A percentile compares a stretch with the other conserved stretches of the same genome.
Conservation (phyloP, 2,329 filamentous ascomycete species). For the Colletotrichum theobromicola region DNA sequence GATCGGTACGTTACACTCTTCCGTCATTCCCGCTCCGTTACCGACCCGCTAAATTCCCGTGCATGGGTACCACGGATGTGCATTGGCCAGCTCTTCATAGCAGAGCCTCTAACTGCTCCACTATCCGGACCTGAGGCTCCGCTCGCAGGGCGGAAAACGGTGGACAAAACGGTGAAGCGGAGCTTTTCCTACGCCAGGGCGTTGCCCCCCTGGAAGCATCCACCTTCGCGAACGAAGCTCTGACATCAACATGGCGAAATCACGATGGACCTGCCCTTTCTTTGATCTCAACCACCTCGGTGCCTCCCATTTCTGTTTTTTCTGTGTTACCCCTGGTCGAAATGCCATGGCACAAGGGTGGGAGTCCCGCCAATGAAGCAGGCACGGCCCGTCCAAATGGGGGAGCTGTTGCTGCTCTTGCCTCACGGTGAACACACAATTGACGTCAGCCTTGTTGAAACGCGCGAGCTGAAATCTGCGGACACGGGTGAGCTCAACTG, state of each 20-base stretch:
- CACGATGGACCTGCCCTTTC: neutral
- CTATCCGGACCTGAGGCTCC: slow-evolving; percentile 12
- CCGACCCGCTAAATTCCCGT: neutral
- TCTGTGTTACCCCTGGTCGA: neutral
- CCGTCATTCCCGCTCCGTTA: neutral
- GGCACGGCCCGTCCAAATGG: neutral
- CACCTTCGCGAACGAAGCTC: neutral
- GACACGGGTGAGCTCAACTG: neutral
- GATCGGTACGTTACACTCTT: neutral
- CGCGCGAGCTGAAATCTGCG: neutral
- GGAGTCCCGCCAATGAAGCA: neutral
- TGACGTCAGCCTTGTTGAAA: slow-evolving; percentile 4
- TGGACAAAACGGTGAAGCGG: neutral
- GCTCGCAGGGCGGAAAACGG: neutral
- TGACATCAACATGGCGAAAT: slow-evolving; percentile 24
- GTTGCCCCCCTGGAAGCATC: slow-evolving; percentile 1
- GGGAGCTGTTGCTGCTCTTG: neutral
- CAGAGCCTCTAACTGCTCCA: neutral
- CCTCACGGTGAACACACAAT: neutral
- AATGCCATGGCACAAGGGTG: neutral
- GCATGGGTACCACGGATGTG: neutral
- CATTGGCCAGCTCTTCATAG: neutral
- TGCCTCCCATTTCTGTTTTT: neutral
- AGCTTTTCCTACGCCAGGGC: neutral
- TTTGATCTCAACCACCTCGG: neutral